Conservation (phyloP, 805 yeast species). For the Cyberlindnera americana region DNA sequence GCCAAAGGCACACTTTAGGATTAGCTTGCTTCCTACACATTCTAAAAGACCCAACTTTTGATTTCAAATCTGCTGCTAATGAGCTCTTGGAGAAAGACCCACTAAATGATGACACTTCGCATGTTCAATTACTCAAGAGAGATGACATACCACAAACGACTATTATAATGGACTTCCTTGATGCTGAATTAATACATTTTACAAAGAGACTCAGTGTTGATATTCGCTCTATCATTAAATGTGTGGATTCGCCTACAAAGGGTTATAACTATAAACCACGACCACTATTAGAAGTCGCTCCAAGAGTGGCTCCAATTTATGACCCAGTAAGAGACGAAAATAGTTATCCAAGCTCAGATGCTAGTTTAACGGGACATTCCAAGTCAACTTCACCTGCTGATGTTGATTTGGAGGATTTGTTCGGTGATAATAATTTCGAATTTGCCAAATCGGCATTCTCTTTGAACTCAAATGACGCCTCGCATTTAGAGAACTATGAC, state of each 20-base stretch:
- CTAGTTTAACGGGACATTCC: no score
- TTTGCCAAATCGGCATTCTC: neutral
- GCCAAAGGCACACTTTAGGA: slow-evolving; percentile 17
- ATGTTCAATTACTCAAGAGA: neutral
- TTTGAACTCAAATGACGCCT: neutral
- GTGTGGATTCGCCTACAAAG: neutral
- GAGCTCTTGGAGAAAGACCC: neutral
- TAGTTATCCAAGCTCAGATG: neutral
- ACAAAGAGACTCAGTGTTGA: neutral
- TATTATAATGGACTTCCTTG: neutral
- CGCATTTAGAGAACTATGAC: neutral
- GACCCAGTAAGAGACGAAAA: slow-evolving; percentile 2
- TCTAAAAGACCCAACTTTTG: slow-evolving; percentile 17
- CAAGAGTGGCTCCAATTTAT: neutral
- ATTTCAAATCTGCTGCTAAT: slow-evolving; percentile 9
- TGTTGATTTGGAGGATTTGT: neutral
- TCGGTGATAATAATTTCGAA: neutral
- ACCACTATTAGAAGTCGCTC: neutral
- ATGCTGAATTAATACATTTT: slow-evolving; percentile 1
- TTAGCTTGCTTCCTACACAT: slow-evolving; percentile 12
- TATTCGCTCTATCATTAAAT: neutral
- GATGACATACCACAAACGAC: slow-evolving; percentile 3
- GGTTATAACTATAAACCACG: neutral
- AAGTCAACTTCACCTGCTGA: no score
- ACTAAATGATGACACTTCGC: neutral